Evolutionary conservation across 805 yeast species (phyloP).

Genomic region (Suhomyces vadensis): DNA sequence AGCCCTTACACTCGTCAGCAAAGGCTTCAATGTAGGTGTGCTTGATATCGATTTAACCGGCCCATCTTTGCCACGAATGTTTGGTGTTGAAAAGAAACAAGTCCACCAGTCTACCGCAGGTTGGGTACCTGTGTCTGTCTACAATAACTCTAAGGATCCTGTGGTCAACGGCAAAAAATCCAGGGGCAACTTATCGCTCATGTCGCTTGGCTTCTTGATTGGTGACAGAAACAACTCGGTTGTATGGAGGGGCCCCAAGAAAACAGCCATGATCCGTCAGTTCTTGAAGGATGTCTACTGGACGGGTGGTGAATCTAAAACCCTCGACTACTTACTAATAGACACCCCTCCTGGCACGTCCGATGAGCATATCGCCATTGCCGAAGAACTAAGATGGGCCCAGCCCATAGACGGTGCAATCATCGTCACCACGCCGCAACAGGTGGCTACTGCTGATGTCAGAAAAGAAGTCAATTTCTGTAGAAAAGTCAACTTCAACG

Average conservation of each 20-base stretch:
- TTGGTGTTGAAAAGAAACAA: constrained; percentile 79
- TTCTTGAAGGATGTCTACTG: constrained; percentile 88
- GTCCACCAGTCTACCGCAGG: constrained; percentile 81
- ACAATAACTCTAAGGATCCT: constrained; percentile 11
- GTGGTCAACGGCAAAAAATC: constrained; percentile 13
- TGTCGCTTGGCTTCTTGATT: constrained; percentile 86
- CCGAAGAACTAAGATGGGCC: constrained; percentile 77
- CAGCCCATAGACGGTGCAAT: constrained; percentile 85
- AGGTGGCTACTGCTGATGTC: constrained; percentile 91
- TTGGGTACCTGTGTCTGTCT: constrained; percentile 83
- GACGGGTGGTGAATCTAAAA: constrained; percentile 54
- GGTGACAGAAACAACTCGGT: constrained; percentile 85
- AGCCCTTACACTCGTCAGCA: constrained; percentile 72
- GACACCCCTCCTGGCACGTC: constrained; percentile 99
- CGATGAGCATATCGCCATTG: constrained; percentile 96
- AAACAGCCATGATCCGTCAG: constrained; percentile 96
- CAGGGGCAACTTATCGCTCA: constrained; percentile 54
- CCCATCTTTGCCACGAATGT: constrained; percentile 94
- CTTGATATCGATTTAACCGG: constrained; percentile 95
- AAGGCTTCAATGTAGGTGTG: constrained; percentile 86
- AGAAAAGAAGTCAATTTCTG: constrained; percentile 93
- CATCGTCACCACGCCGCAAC: constrained; percentile 94
- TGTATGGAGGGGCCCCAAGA: constrained; percentile 98
- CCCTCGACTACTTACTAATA: constrained; percentile 72
- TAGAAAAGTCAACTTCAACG: constrained; percentile 72